Evolutionary conservation across 371 early-diverging fungal species (phyloP).

Genomic region (Circinella minor): DNA sequence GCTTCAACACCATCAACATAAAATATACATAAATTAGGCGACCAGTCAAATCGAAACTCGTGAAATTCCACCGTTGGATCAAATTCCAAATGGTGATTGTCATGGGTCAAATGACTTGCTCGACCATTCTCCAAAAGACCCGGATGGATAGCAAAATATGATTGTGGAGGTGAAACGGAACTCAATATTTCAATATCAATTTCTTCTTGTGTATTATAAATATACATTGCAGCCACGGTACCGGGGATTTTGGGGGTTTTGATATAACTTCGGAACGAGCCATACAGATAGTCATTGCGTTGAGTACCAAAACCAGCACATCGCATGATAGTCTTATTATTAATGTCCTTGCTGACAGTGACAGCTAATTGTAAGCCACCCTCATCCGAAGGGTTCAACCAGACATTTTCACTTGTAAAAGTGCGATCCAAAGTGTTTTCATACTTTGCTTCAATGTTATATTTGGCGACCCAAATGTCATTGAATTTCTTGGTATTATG

Average conservation of each 20-base stretch:
- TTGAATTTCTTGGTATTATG: neutral
- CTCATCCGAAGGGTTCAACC: neutral
- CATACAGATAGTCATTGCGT: slow-evolving; percentile 30
- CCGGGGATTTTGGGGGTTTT: slow-evolving; percentile 28
- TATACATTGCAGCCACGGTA: slow-evolving; percentile 34
- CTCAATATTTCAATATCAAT: slow-evolving; percentile 39
- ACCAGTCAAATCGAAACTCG: slow-evolving; percentile 43
- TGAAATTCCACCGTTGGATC: slow-evolving; percentile 36
- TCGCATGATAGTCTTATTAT: neutral
- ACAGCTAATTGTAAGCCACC: slow-evolving; percentile 23
- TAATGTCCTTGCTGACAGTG: slow-evolving; percentile 17
- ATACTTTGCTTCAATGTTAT: slow-evolving; percentile 27
- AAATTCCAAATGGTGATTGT: slow-evolving; percentile 25
- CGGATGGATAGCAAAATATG: slow-evolving; percentile 42
- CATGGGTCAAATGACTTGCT: slow-evolving; percentile 30
- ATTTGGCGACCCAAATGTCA: slow-evolving; percentile 26
- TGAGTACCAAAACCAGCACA: slow-evolving; percentile 31
- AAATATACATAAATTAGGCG: slow-evolving; percentile 25
- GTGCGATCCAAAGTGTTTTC: slow-evolving; percentile 17
- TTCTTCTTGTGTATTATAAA: slow-evolving; percentile 27
- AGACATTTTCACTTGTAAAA: slow-evolving; percentile 23
- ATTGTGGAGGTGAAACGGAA: slow-evolving; percentile 27
- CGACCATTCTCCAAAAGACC: slow-evolving; percentile 28
- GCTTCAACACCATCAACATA: slow-evolving; percentile 34
- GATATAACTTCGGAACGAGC: slow-evolving; percentile 29